Evolutionary conservation across 2,329 filamentous ascomycete genomes (phyloP).

Genomic region (Neobulgaria alba): DNA sequence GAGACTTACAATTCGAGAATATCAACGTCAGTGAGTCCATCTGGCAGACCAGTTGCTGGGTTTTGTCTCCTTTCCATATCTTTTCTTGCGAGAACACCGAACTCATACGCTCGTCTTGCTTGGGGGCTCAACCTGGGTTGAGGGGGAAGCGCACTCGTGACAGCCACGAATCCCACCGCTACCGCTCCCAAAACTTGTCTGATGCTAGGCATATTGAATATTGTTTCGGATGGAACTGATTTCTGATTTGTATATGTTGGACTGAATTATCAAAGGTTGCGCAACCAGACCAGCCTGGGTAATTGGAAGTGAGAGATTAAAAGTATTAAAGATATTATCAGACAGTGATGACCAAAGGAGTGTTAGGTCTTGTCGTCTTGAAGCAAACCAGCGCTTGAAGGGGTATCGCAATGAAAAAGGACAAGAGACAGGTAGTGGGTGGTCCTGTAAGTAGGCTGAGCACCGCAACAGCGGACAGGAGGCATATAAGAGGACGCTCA

Average conservation of each 20-base stretch:
- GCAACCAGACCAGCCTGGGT: constrained; percentile 26
- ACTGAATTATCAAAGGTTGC: no score
- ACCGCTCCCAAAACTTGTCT: constrained; percentile 23
- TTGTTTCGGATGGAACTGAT: constrained; percentile 1
- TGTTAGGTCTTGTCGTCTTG: constrained; percentile 22
- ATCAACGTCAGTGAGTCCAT: constrained; percentile 39
- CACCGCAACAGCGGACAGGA: no score
- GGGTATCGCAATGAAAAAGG: constrained; percentile 15
- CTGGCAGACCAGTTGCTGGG: constrained; percentile 27
- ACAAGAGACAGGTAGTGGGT: constrained; percentile 13
- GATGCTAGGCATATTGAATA: constrained; percentile 26
- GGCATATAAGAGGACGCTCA: constrained; percentile 14
- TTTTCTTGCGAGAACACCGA: constrained; percentile 11
- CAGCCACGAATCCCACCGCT: constrained; percentile 19
- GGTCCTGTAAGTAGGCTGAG: no score
- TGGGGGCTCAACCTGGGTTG: constrained; percentile 21
- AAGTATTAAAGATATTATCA: constrained; percentile 14
- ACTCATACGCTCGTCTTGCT: constrained; percentile 20
- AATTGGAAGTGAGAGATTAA: constrained; percentile 20
- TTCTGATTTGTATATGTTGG: not conserved
- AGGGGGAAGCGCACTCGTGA: constrained; percentile 24
- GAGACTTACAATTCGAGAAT: constrained; percentile 43
- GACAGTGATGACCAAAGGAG: constrained; percentile 17
- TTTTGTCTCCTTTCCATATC: constrained; percentile 20
- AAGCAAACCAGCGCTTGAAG: constrained; percentile 30